phyloP scores from a whole-genome alignment of 257 asterid genomes.

The Handroanthus guayacan region DNA sequence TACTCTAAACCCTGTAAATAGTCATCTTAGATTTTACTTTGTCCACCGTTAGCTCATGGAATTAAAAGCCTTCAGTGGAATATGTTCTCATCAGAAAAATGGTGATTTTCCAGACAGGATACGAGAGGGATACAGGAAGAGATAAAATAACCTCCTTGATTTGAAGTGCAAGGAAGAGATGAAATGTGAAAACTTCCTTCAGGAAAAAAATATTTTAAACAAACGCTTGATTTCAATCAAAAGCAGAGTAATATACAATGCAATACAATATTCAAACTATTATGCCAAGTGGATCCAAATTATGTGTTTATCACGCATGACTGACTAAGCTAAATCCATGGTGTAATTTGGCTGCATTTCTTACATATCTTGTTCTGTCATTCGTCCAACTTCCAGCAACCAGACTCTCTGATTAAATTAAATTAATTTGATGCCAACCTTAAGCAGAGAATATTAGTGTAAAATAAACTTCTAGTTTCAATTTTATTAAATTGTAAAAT shows the following conservation, averaged over 20 bases:
- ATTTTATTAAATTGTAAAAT: too few species aligned
- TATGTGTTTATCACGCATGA: constrained; percentile 4
- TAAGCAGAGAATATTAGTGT: neutral
- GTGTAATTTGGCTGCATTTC: neutral
- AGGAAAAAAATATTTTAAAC: constrained; percentile 17
- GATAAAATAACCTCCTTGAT: constrained; percentile 20
- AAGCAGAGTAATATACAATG: neutral
- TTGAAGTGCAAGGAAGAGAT: constrained; percentile 4
- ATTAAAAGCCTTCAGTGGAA: neutral
- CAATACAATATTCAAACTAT: neutral
- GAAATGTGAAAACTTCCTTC: constrained; percentile 11
- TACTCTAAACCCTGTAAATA: neutral
- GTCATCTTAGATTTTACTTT: neutral
- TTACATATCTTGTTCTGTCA: constrained; percentile 9
- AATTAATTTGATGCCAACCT: neutral
- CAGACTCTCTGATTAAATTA: neutral
- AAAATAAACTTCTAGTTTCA: neutral
- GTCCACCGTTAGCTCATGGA: neutral
- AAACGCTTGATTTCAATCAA: constrained; percentile 4
- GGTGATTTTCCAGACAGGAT: neutral
- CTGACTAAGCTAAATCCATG: neutral
- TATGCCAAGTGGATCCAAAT: constrained; percentile 3
- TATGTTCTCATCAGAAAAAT: neutral
- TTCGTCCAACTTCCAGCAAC: neutral
- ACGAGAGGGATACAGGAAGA: neutral